Conservation (phyloP, 2,329 filamentous ascomycete species). For the Didymella keratinophila region DNA sequence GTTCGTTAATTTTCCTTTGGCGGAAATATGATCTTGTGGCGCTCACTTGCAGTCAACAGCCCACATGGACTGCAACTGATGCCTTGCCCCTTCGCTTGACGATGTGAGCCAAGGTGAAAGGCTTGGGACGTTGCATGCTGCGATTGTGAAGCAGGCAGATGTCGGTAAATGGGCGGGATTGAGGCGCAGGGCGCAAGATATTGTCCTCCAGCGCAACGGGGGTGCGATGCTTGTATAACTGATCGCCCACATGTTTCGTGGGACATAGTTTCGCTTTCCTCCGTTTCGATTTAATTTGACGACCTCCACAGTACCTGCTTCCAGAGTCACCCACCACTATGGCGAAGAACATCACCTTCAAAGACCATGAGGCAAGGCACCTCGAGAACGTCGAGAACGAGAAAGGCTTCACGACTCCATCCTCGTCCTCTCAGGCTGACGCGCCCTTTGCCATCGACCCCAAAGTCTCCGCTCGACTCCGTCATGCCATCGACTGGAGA, state of each 20-base stretch:
- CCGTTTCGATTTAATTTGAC: neutral
- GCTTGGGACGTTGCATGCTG: constrained; percentile 2
- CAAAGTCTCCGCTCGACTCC: constrained; percentile 29
- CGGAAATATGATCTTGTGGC: constrained; percentile 14
- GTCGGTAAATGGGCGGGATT: constrained; percentile 11
- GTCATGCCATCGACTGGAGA: constrained; percentile 37
- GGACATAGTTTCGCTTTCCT: neutral
- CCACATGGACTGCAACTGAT: constrained; percentile 8
- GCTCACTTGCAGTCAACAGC: constrained; percentile 1
- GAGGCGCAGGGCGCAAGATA: neutral
- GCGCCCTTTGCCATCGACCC: constrained; percentile 25
- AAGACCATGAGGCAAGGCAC: constrained; percentile 25
- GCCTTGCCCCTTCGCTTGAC: constrained; percentile 12
- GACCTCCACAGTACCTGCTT: neutral
- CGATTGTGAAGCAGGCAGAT: constrained; percentile 2
- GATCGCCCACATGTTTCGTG: constrained; percentile 10
- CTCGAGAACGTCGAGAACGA: constrained; percentile 35
- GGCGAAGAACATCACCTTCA: constrained; percentile 24
- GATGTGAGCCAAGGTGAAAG: constrained; percentile 11
- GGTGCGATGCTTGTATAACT: constrained; percentile 14
- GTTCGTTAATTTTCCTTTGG: constrained; percentile 10
- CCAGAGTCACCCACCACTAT: constrained; percentile 8
- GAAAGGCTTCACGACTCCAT: constrained; percentile 25
- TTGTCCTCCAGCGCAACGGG: neutral
- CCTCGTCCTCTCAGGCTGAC: constrained; percentile 17